Evolutionary conservation across 108 stramenopile genomes (phyloP), one percentile per base, ranked within the genome.

Genomic region (Nitzschia sp.): DNA sequence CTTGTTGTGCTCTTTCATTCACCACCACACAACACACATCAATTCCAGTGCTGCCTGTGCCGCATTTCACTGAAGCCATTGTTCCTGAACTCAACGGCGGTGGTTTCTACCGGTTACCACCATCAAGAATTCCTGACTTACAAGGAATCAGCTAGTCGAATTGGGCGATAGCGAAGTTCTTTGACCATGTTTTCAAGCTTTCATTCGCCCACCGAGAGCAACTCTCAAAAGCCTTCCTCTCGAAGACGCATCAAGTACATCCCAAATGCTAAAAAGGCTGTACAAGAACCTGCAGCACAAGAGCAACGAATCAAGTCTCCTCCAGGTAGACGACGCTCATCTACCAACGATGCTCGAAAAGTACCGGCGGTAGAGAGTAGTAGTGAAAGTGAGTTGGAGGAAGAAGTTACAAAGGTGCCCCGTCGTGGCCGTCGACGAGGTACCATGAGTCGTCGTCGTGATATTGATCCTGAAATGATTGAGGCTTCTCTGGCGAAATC

Each of bases 401-500:
- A 48, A 48, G 46, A 17, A 17, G 46, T 6, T 48, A 2, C 17
- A 17, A 15, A 15, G 6, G 6, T 15, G 3, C 1, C 46, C 17
- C 46, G 29, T 5, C 46, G 14, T 15, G 17, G n/a, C 46, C 17
- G 46, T 48, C 46, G 46, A 48, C 29, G 39, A 41, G 40, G 39
- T 3, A 21, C 24, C 54, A 21, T 25, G 38, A 20, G 57, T n/a
- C 38, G 24, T 12, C 57, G 57, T 39, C 57, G 57, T 15, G 57
- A 58, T 39, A n/a, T 58, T 15, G 57, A 58, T 7, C 38, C 57
- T 38, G 12, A 25, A 14, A 41, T 26, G 15, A 58, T 58, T 7
- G 57, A 58, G 25, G 14, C 15, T 38, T 25, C 57, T 0, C 34
- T 41, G 17, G 46, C 46, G 6, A 17, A 17, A 6, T 17, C 14